Conservation (phyloP, 1,284 basidiomycete species). For the Coniferiporia weirii region DNA sequence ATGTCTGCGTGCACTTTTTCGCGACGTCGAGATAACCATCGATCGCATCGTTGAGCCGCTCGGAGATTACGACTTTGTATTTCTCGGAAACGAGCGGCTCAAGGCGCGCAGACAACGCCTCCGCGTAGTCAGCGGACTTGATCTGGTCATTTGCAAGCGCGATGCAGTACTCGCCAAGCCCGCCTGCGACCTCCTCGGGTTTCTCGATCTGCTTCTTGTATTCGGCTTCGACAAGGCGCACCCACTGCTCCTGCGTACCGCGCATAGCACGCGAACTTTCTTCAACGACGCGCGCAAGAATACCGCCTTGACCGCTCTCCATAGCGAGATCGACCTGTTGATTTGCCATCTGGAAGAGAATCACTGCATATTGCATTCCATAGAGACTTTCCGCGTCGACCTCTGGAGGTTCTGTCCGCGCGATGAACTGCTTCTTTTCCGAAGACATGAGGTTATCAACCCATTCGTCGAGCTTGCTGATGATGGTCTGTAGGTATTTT, state of each 20-base stretch:
- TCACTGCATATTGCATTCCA: slow-evolving; percentile 87
- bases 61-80: slow-evolving; percentile 80
- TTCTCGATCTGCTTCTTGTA: slow-evolving; percentile 85
- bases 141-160: slow-evolving; percentile 99
- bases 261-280: slow-evolving; percentile 91
- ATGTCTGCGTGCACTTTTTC: slow-evolving; percentile 91
- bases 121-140: slow-evolving; percentile 92
- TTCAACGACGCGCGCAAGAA: slow-evolving; percentile 86
- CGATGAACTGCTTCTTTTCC: slow-evolving; percentile 82
- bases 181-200: slow-evolving; percentile 83
- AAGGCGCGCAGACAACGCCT: slow-evolving; percentile 79
- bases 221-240: slow-evolving; percentile 78
- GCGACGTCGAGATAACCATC: slow-evolving; percentile 98
- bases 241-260: slow-evolving; percentile 86
- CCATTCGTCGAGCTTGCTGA: slow-evolving; percentile 98
- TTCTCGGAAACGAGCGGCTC: slow-evolving; percentile 93
- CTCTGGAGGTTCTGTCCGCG: slow-evolving; percentile 83
- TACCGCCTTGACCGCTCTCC: slow-evolving; percentile 93
- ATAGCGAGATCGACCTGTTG: slow-evolving; percentile 94
- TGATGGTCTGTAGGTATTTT: slow-evolving; percentile 91
- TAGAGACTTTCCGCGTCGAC: slow-evolving; percentile 86
- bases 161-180: slow-evolving; percentile 94
- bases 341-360: slow-evolving; percentile 98
- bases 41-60: slow-evolving; percentile 91
- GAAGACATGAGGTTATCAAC: slow-evolving; percentile 90